phyloP scores from a whole-genome alignment of 2,329 filamentous ascomycete species.

The Cladophialophora yegresii region DNA sequence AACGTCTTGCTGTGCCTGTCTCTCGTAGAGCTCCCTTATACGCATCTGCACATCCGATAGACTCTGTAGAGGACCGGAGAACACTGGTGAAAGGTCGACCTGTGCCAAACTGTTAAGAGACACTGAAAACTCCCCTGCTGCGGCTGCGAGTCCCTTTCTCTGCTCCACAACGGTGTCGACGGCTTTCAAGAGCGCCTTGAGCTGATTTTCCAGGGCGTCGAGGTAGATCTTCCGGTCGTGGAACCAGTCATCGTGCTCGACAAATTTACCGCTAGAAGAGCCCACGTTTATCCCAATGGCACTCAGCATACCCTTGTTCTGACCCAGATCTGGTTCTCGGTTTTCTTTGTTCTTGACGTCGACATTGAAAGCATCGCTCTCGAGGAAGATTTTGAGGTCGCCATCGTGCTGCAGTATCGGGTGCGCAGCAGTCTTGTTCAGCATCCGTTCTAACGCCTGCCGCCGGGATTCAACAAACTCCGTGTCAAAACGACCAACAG shows the following conservation, averaged over 20 bases:
- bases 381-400: conserved; percentile 93
- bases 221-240: conserved; percentile 94
- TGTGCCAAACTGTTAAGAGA: conserved; percentile 90
- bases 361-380: conserved; percentile 93
- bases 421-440: conserved; percentile 91
- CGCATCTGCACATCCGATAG: conserved; percentile 91
- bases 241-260: conserved; percentile 99
- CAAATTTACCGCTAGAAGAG: conserved; percentile 74
- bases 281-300: conserved; percentile 79
- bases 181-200: conserved; percentile 86
- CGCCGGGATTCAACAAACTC: conserved; percentile 94
- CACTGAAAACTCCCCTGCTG: conserved; percentile 87
- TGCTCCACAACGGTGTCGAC: conserved; percentile 92
- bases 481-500: conserved; percentile 89
- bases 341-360: conserved; percentile 98
- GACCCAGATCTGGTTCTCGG: conserved; percentile 77
- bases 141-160: conserved; percentile 89
- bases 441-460: conserved; percentile 92
- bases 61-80: conserved; percentile 86
- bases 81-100: conserved; percentile 84
- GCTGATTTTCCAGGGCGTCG: conserved; percentile 86
- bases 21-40: conserved; percentile 91
- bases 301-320: conserved; percentile 92
- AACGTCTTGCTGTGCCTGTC: conserved; percentile 95
- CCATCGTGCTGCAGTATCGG: conserved; percentile 87